These are phyloP conservation scores for Pestalotiopsis sp. DNA, from an alignment of 2,329 filamentous ascomycete genomes.

Conservation along the genomic window DNA sequence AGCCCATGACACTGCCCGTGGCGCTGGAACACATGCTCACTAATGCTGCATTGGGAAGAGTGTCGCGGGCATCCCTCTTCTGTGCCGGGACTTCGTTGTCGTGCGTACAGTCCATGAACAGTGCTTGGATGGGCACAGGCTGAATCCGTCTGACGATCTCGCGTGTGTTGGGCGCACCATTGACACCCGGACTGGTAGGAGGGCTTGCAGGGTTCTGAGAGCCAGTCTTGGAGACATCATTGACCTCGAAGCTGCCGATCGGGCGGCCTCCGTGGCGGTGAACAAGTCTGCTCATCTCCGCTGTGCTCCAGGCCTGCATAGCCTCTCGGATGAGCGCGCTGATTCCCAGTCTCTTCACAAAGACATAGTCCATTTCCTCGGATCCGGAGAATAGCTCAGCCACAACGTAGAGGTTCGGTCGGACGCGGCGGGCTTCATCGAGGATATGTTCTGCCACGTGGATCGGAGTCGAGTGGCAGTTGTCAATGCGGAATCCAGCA, in stretches of 20 bases:
- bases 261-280: slow-evolving; percentile 92
- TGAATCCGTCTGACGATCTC: slow-evolving; percentile 82
- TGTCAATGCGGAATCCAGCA: slow-evolving; percentile 93
- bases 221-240: slow-evolving; percentile 73
- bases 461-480: slow-evolving; percentile 94
- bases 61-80: slow-evolving; percentile 92
- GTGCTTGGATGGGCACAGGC: slow-evolving; percentile 84
- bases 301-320: slow-evolving; percentile 98
- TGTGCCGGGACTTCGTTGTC: slow-evolving; percentile 97
- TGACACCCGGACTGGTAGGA: slow-evolving; percentile 28
- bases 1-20: slow-evolving; percentile 95
- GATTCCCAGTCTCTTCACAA: slow-evolving; percentile 89
- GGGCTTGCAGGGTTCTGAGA: slow-evolving; percentile 35
- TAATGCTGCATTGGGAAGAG: slow-evolving; percentile 88
- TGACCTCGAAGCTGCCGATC: slow-evolving; percentile 96
- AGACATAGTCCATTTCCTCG: slow-evolving; percentile 94
- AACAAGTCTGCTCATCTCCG: slow-evolving; percentile 87
- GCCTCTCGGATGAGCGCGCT: slow-evolving; percentile 93
- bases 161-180: slow-evolving; percentile 39
- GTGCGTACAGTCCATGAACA: slow-evolving; percentile 99
- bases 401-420: slow-evolving; percentile 87
- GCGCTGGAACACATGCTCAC: slow-evolving; percentile 96
- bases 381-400: slow-evolving; percentile 96
- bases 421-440: slow-evolving; percentile 86
- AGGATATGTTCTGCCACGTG: slow-evolving; percentile 94